Evolutionary conservation across 2,329 filamentous ascomycete genomes (phyloP).

Genomic region (Ophiostoma sp.): DNA sequence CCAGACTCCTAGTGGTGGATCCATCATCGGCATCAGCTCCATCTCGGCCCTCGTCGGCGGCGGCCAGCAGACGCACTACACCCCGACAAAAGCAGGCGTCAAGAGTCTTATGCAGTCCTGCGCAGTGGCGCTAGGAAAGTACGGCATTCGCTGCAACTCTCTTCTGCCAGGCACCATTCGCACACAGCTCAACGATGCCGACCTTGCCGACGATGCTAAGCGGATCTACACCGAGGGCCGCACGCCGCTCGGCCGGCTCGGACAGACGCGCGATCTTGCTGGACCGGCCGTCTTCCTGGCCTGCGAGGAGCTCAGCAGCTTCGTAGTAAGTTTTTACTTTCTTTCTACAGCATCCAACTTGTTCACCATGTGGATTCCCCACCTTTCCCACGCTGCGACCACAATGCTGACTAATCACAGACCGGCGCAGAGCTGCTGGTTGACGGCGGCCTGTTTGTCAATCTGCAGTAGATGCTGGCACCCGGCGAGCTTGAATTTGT

Average conservation of each 20-base stretch:
- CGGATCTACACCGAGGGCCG: conserved; percentile 60
- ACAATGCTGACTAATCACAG: conserved; percentile 17
- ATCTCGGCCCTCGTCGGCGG: conserved; percentile 61
- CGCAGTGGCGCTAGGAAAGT: conserved; percentile 60
- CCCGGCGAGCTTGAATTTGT: background rate
- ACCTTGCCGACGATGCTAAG: conserved; percentile 60
- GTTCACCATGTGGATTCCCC: background rate
- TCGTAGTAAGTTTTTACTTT: conserved; percentile 40
- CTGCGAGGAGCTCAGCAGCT: conserved; percentile 58
- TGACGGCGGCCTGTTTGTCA: conserved; percentile 69
- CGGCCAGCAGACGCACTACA: conserved; percentile 64
- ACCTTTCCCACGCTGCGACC: no score
- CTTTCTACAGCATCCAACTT: background rate
- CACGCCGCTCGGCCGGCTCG: conserved; percentile 60
- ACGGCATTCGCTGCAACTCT: conserved; percentile 64
- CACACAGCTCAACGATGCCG: conserved; percentile 64
- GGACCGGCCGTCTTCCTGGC: conserved; percentile 69
- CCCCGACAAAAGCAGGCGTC: conserved; percentile 66
- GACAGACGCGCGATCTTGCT: conserved; percentile 57
- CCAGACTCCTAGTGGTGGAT: conserved; percentile 63
- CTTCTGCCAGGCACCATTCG: conserved; percentile 64
- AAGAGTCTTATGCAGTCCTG: conserved; percentile 63
- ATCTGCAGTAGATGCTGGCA: conserved; percentile 48
- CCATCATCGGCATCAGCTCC: conserved; percentile 51
- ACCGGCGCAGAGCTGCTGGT: conserved; percentile 66